phyloP scores from a whole-genome alignment of 176 grass and related monocot species.

The Triticum dicoccoides region DNA sequence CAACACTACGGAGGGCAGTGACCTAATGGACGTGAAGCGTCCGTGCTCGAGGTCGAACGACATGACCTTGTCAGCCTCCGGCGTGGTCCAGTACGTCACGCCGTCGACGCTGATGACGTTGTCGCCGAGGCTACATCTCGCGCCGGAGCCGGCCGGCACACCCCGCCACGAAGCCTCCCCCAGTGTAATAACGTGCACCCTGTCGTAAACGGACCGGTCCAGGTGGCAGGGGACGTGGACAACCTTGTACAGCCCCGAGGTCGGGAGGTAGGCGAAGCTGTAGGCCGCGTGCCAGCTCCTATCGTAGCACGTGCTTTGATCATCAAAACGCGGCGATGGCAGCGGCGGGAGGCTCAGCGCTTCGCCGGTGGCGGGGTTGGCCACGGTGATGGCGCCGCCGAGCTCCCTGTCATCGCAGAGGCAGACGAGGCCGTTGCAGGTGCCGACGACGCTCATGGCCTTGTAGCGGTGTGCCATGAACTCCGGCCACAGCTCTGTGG shows the following conservation, averaged over 20 bases:
- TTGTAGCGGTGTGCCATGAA: neutral
- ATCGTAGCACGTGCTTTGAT: neutral
- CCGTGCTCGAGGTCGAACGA: neutral
- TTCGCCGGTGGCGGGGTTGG: slow-evolving; percentile 16
- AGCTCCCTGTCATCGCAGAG: neutral
- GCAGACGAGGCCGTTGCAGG: slow-evolving; percentile 15
- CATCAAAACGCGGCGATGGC: too few species aligned
- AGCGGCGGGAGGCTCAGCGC: neutral
- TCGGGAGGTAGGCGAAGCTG: neutral
- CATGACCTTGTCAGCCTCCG: neutral
- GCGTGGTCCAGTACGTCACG: neutral
- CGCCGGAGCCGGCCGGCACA: neutral
- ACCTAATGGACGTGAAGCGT: neutral
- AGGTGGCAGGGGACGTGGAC: neutral
- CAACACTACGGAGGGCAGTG: neutral
- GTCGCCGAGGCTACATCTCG: neutral
- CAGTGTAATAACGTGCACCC: neutral
- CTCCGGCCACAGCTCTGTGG: too few species aligned
- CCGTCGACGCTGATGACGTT: neutral
- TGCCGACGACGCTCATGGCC: neutral
- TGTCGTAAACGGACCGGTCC: neutral
- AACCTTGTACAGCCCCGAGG: neutral
- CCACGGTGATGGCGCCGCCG: neutral
- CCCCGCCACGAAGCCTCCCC: neutral
- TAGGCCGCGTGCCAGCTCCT: neutral